These are phyloP conservation scores for Paracamarosporium sp. DNA, from an alignment of 2,329 filamentous ascomycete genomes.

Conservation along the genomic window DNA sequence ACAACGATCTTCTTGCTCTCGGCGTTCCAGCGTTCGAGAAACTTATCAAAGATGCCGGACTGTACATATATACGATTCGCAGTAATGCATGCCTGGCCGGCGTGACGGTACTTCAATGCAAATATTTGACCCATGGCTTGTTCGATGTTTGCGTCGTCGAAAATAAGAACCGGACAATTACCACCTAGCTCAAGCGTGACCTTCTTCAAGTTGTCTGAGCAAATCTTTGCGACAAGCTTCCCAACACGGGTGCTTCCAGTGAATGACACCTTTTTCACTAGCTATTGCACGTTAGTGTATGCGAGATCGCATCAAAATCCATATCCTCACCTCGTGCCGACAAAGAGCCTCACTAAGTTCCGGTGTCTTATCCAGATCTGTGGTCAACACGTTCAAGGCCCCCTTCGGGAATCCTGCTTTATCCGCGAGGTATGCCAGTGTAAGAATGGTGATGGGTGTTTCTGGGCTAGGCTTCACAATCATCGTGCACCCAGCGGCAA, in stretches of 20 bases:
- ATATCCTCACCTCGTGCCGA: constrained; percentile 54
- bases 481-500: constrained; percentile 78
- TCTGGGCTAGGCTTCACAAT: constrained; percentile 58
- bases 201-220: constrained; percentile 68
- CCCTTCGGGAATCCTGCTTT: constrained; percentile 60
- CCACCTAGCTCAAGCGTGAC: constrained; percentile 69
- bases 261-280: constrained; percentile 69
- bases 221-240: constrained; percentile 67
- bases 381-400: constrained; percentile 68
- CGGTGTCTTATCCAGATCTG: constrained; percentile 62
- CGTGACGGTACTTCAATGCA: constrained; percentile 63
- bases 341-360: constrained; percentile 61
- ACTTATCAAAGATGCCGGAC: constrained; percentile 66
- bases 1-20: constrained; percentile 63
- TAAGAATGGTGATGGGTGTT: constrained; percentile 48
- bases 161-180: constrained; percentile 70
- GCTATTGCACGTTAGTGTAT: constrained; percentile 5
- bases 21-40: constrained; percentile 61
- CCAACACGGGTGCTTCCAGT: constrained; percentile 66
- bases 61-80: constrained; percentile 72
- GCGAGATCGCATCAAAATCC: neutral
- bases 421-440: constrained; percentile 47
- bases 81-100: constrained; percentile 70
- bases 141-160: constrained; percentile 69
- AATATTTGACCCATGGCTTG: constrained; percentile 57